Conservation (phyloP, 495 filamentous ascomycete genomes). For the Penicillium cataractarum region DNA sequence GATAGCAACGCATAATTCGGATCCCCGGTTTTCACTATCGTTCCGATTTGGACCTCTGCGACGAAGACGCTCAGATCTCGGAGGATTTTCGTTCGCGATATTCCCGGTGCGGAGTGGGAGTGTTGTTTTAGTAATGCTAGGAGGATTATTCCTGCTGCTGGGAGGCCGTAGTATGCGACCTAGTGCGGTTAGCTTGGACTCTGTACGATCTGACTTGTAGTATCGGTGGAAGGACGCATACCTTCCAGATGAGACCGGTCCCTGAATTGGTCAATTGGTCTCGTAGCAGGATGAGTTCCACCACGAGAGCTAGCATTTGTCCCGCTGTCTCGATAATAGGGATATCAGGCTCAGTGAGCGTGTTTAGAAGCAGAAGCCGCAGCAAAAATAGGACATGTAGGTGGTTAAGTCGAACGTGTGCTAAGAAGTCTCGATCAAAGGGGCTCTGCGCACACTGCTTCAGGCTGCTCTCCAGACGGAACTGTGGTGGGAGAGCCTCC, state of each 20-base stretch:
- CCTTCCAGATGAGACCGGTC: slow-evolving; percentile 49
- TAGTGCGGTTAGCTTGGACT: slow-evolving; percentile 7
- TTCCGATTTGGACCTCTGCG: slow-evolving; percentile 41
- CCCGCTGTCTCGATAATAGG: slow-evolving; percentile 35
- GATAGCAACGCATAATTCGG: slow-evolving; percentile 40
- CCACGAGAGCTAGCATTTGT: slow-evolving; percentile 41
- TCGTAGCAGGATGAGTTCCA: slow-evolving; percentile 41
- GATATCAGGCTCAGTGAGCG: slow-evolving; percentile 36
- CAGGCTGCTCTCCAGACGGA: slow-evolving; percentile 31
- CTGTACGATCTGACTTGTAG: neutral
- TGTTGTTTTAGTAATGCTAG: slow-evolving; percentile 39
- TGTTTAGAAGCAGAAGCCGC: slow-evolving; percentile 33
- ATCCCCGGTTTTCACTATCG: slow-evolving; percentile 37
- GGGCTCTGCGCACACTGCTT: slow-evolving; percentile 30
- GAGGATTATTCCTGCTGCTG: slow-evolving; percentile 45
- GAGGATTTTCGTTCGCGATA: slow-evolving; percentile 30
- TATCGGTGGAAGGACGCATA: slow-evolving; percentile 10
- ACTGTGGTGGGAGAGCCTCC: slow-evolving; percentile 31
- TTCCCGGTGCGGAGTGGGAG: slow-evolving; percentile 13
- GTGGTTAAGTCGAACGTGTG: slow-evolving; percentile 43
- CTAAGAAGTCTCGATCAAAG: slow-evolving; percentile 41
- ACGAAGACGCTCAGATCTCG: slow-evolving; percentile 45
- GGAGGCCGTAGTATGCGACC: slow-evolving; percentile 47
- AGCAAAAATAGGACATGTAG: slow-evolving; percentile 46
- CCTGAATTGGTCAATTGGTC: slow-evolving; percentile 46